These are phyloP conservation scores for Pyrus bretschneideri DNA, from an alignment of 306 rosid species.

Conservation along the genomic window DNA sequence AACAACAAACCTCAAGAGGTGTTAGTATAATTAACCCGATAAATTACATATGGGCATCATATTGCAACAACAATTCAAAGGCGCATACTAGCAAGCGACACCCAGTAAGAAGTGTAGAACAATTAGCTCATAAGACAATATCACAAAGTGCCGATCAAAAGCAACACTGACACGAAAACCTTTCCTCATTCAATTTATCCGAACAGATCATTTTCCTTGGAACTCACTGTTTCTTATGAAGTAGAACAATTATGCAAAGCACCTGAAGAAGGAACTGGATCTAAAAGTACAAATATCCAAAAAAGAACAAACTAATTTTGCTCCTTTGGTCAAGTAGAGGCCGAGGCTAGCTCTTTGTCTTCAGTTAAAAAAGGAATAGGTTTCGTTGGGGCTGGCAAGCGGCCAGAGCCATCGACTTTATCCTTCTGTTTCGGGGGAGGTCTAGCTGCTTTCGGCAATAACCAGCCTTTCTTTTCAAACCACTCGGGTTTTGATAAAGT, in stretches of 20 bases:
- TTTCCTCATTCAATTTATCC: background rate
- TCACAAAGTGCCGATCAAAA: no score
- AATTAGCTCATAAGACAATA: no score
- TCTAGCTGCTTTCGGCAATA: slow-evolving; percentile 89
- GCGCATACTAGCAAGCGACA: no score
- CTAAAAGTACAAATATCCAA: background rate
- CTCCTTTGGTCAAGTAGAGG: slow-evolving; percentile 13
- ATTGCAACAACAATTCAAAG: no score
- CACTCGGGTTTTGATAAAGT: slow-evolving; percentile 46
- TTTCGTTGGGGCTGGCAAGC: slow-evolving; percentile 87
- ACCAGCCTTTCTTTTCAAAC: slow-evolving; percentile 94
- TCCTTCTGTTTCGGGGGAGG: slow-evolving; percentile 90
- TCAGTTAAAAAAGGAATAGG: slow-evolving; percentile 71
- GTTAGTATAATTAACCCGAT: background rate
- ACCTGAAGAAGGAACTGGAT: background rate
- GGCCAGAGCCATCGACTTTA: slow-evolving; percentile 83
- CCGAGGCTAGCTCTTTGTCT: slow-evolving; percentile 22
- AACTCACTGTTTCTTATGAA: background rate
- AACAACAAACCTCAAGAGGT: no score
- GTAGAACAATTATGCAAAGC: background rate
- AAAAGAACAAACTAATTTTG: background rate
- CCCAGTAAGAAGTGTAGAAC: no score
- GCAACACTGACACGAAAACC: background rate
- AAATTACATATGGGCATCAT: no score
- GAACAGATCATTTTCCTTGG: background rate